These are phyloP conservation scores for Hypomyces rosellus DNA, from an alignment of 2,329 filamentous ascomycete species.

Conservation along the genomic window DNA sequence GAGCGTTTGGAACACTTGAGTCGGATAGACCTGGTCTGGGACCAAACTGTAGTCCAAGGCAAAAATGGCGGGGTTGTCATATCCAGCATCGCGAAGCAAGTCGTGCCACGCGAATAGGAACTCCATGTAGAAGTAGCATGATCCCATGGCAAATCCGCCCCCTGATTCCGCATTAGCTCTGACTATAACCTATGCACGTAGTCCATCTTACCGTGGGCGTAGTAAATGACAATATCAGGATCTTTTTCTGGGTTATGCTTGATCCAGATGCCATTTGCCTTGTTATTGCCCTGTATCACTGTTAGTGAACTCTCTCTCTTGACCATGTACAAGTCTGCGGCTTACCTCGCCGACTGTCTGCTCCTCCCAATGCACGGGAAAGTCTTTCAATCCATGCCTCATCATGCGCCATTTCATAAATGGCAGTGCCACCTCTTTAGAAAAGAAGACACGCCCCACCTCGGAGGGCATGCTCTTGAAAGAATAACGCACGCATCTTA, in stretches of 20 bases:
- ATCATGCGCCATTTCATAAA: conserved; percentile 72
- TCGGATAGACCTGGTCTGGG: conserved; percentile 66
- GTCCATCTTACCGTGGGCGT: conserved; percentile 59
- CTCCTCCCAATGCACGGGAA: conserved; percentile 59
- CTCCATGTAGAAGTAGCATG: conserved; percentile 76
- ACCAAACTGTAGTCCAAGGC: conserved; percentile 76
- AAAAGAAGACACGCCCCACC: conserved; percentile 72
- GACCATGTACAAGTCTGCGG: background rate
- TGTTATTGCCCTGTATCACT: conserved; percentile 28
- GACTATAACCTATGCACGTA: background rate
- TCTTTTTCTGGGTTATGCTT: conserved; percentile 50
- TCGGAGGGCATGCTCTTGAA: conserved; percentile 64
- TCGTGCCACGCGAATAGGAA: conserved; percentile 69
- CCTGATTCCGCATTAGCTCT: conserved; percentile 36
- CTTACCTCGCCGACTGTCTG: conserved; percentile 26
- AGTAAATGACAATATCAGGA: conserved; percentile 76
- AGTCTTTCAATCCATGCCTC: conserved; percentile 59
- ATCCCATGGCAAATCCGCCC: conserved; percentile 80
- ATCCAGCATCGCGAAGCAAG: conserved; percentile 58
- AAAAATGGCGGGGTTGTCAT: conserved; percentile 70
- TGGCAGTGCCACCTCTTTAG: conserved; percentile 63
- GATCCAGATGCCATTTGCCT: conserved; percentile 62
- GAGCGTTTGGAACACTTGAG: conserved; percentile 63
- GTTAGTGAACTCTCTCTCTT: conserved; percentile 3
- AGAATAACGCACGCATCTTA: conserved; percentile 71